Evolutionary conservation across 345 rosid genomes (phyloP), one percentile per base, ranked within the genome.

Genomic region (Moricandia moricandioides): DNA sequence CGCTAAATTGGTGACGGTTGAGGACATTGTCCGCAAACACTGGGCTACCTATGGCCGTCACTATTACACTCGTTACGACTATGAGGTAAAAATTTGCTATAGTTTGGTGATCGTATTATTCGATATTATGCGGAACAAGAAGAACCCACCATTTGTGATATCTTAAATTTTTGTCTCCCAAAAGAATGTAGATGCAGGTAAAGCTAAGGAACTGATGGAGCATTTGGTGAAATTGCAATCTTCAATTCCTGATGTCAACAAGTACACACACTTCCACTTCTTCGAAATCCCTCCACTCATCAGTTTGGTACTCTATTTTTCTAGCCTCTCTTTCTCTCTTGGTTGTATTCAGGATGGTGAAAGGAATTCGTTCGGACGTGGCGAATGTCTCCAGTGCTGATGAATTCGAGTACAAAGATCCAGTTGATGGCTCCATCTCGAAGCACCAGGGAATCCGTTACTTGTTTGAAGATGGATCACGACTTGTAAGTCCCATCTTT

Each of bases 321-420:
- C 51, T 64, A 8, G 45, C 9, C 13, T 45, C 39, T 55, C 43
- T 49, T n/a, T 2, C 24, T 6, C 55, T 77, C 37, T 61, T 0
- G 65, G 56, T 40, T 11, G 67, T 47, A 21, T 80, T 13, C 85
- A 96, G 98, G 83, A 84, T 85, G 70, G 85, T 92, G 69, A 86
- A 87, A 72, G 93, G 90, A 61, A 69, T 86, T 34, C 75, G 82
- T 5, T 80, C 95, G 3, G 93, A 88, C 70, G 97, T 91, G 69
- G 82, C 99, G 0, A 88, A 83, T 51, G 93, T 92, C 64, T 83
- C 82, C 66, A 52, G 81, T 82, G 98, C 88, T 8, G 98, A 92
- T 82, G 99, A 92, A 75, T 96, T 96, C 70, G 98, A 96, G 82
- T 96, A 92, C 86, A 89, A 89, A 74, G 99, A 96, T 79, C 97